Conservation (phyloP, 495 filamentous ascomycete genomes). For the Polyplosphaeria fusca region DNA sequence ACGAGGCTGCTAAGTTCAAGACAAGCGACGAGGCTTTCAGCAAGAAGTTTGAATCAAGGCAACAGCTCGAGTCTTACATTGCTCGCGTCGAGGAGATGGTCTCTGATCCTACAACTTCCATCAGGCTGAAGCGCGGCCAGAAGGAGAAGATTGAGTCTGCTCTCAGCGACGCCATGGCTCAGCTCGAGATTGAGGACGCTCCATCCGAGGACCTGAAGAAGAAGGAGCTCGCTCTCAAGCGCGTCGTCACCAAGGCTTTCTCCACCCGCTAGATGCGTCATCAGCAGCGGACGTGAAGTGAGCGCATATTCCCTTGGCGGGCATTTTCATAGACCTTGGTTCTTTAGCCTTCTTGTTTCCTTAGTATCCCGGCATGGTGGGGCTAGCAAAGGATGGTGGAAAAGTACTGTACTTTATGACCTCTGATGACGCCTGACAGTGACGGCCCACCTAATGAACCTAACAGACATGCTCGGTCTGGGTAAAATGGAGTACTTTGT, state of each 20-base stretch:
- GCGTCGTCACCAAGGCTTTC: conserved; percentile 96
- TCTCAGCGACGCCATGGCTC: conserved; percentile 79
- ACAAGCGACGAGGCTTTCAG: conserved; percentile 94
- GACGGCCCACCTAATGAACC: neutral
- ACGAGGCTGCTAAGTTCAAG: conserved; percentile 98
- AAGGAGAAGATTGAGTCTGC: conserved; percentile 99
- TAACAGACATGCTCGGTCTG: neutral
- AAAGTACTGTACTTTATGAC: neutral
- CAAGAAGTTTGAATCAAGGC: conserved; percentile 97
- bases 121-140: conserved; percentile 97
- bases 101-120: conserved; percentile 89
- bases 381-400: neutral
- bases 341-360: neutral
- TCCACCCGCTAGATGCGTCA: conserved; percentile 66
- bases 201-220: conserved; percentile 95
- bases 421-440: neutral
- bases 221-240: conserved; percentile 98
- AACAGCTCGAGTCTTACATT: conserved; percentile 99
- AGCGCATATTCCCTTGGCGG: neutral
- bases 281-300: neutral
- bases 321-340: neutral
- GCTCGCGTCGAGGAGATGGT: conserved; percentile 97
- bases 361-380: no score
- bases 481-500: neutral
- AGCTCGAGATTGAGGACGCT: conserved; percentile 84